A percentile compares a stretch with the other conserved stretches of the same genome.
Evolutionary conservation across 208 protist genomes (phyloP).

Genomic region (Leishmania gerbilli): DNA sequence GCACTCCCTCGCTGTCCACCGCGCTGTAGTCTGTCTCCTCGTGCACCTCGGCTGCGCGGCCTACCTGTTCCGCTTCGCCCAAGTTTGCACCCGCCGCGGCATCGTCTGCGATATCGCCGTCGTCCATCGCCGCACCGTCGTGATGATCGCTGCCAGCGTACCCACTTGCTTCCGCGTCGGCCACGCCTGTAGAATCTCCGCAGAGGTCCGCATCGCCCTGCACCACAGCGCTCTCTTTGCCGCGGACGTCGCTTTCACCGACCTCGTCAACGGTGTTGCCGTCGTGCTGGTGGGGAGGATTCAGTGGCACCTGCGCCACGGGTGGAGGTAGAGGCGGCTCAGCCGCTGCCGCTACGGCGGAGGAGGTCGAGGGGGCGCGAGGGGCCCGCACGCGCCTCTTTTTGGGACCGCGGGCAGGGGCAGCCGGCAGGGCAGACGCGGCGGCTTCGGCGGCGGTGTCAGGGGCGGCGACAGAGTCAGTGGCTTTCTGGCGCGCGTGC

Average conservation of each 20-base stretch:
- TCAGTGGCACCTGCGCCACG: neutral
- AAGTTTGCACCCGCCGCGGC: constrained; percentile 3
- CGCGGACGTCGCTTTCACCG: constrained; percentile 1
- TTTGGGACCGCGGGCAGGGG: neutral
- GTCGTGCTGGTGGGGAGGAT: neutral
- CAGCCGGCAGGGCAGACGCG: neutral
- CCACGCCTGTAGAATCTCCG: neutral
- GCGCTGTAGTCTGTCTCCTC: constrained; percentile 19
- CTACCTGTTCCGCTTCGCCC: constrained; percentile 51
- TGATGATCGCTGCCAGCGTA: neutral
- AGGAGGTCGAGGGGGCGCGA: neutral
- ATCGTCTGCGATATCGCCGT: constrained; percentile 3
- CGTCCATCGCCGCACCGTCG: neutral
- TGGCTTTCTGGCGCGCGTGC: constrained; percentile 3
- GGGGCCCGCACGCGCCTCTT: neutral
- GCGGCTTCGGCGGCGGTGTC: neutral
- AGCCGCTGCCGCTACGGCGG: neutral
- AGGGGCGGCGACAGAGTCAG: neutral
- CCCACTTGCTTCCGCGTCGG: neutral
- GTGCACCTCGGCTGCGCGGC: constrained; percentile 43
- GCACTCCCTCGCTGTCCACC: neutral
- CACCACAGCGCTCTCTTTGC: neutral
- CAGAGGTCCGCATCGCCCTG: neutral
- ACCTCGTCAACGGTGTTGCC: constrained; percentile 5
- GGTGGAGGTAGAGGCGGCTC: neutral